phyloP scores from a whole-genome alignment of 495 filamentous ascomycete genomes.

The Penicillium cosmopolitanum region DNA sequence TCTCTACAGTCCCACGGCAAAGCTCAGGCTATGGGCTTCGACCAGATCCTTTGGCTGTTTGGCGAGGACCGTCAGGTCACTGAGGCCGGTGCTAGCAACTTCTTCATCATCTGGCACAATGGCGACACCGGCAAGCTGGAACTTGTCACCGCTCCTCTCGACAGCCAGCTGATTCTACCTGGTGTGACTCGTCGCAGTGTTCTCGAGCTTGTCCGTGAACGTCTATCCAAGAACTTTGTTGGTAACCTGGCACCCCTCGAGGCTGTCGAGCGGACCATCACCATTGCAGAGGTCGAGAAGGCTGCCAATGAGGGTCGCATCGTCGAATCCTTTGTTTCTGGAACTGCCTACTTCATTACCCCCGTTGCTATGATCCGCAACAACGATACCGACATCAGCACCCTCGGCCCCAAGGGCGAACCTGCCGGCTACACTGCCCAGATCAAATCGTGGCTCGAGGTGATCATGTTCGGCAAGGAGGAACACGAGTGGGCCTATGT shows the following conservation, averaged over 20 bases:
- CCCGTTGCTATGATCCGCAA: conserved; percentile 75
- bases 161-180: conserved; percentile 79
- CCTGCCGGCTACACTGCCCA: conserved; percentile 68
- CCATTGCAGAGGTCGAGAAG: conserved; percentile 75
- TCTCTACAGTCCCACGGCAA: conserved; percentile 73
- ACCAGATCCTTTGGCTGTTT: conserved; percentile 93
- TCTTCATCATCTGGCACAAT: conserved; percentile 83
- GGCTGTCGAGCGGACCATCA: conserved; percentile 78
- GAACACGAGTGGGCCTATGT: conserved; percentile 79
- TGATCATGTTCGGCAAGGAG: conserved; percentile 86
- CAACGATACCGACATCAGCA: conserved; percentile 66
- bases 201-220: conserved; percentile 69
- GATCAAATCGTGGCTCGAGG: conserved; percentile 77
- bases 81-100: conserved; percentile 90
- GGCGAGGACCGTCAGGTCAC: conserved; percentile 75
- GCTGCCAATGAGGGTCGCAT: conserved; percentile 76
- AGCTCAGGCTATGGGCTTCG: conserved; percentile 70
- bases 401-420: conserved; percentile 62
- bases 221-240: conserved; percentile 45
- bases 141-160: conserved; percentile 81
- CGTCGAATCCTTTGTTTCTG: conserved; percentile 82
- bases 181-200: conserved; percentile 82
- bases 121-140: conserved; percentile 65
- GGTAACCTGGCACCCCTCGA: conserved; percentile 61
- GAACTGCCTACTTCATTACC: conserved; percentile 87